Evolutionary conservation across 768 basidiomycete species (phyloP).

Genomic region (Cyclocybe aegerita): DNA sequence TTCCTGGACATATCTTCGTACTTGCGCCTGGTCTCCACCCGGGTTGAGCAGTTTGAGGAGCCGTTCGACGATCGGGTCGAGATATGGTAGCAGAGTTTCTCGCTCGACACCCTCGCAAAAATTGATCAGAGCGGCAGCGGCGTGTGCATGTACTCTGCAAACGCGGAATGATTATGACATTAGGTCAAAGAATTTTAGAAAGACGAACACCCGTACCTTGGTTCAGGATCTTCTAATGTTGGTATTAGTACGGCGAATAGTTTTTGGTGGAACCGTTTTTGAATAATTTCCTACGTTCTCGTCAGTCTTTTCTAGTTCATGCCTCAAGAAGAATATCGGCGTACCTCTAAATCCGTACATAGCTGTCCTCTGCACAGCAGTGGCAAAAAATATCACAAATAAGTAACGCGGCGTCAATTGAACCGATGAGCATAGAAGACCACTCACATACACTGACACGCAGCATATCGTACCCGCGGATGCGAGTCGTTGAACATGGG

Average conservation of each 20-base stretch:
- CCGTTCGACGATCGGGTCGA: slow-evolving; percentile 77
- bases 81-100: slow-evolving; percentile 70
- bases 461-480: slow-evolving; percentile 73
- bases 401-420: neutral
- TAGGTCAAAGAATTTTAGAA: neutral
- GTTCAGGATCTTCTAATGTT: slow-evolving; percentile 72
- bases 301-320: neutral
- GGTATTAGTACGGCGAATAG: slow-evolving; percentile 72
- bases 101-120: slow-evolving; percentile 86
- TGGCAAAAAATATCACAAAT: slow-evolving; percentile 6
- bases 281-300: slow-evolving; percentile 65
- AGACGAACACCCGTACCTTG: slow-evolving; percentile 60
- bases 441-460: slow-evolving; percentile 85
- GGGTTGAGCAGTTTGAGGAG: slow-evolving; percentile 68
- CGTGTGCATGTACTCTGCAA: slow-evolving; percentile 78
- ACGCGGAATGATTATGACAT: neutral
- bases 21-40: slow-evolving; percentile 38
- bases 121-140: slow-evolving; percentile 86
- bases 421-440: neutral
- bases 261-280: slow-evolving; percentile 64
- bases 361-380: slow-evolving; percentile 66
- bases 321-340: slow-evolving; percentile 1
- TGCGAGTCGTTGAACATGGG: slow-evolving; percentile 80
- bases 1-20: slow-evolving; percentile 74
- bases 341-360: slow-evolving; percentile 84